A percentile compares a stretch with the other conserved stretches of the same genome.
These are phyloP conservation scores for Arachnopeziza araneosa DNA, from an alignment of 2,329 filamentous ascomycete genomes.

Conservation along the genomic window DNA sequence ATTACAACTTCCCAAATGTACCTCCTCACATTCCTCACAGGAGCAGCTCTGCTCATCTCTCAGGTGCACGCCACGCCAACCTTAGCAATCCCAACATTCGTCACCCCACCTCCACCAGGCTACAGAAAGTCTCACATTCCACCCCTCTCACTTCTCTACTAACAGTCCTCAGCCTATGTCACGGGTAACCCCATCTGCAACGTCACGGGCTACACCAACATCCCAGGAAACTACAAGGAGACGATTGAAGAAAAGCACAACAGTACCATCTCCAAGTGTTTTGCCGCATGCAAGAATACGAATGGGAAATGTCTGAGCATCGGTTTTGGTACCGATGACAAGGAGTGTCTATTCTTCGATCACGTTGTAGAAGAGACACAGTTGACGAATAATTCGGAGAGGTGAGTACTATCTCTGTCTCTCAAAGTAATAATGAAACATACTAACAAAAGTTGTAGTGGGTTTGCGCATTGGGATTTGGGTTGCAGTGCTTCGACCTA, in stretches of 20 bases:
- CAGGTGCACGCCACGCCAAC: not conserved
- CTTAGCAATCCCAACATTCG: not conserved
- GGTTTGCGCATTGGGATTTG: not conserved
- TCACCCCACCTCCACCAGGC: slow-evolving; percentile 1
- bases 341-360: slow-evolving; percentile 15
- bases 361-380: slow-evolving; percentile 11
- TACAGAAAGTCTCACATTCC: slow-evolving; percentile 1
- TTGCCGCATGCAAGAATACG: slow-evolving; percentile 4
- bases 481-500: not conserved
- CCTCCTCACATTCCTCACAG: not conserved
- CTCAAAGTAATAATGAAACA: too few species aligned
- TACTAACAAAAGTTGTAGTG: not conserved
- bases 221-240: slow-evolving; percentile 13
- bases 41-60: not conserved
- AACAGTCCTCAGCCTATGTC: slow-evolving; percentile 5
- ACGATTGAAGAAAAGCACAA: slow-evolving; percentile 7
- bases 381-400: slow-evolving; percentile 2
- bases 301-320: slow-evolving; percentile 7
- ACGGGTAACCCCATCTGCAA: slow-evolving; percentile 13
- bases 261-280: slow-evolving; percentile 7
- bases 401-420: not conserved
- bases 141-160: not conserved
- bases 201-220: slow-evolving; percentile 8
- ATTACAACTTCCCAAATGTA: not conserved
- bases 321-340: slow-evolving; percentile 8